Conservation (phyloP, 768 basidiomycete genomes). For the Tricholoma hemisulphureum region DNA sequence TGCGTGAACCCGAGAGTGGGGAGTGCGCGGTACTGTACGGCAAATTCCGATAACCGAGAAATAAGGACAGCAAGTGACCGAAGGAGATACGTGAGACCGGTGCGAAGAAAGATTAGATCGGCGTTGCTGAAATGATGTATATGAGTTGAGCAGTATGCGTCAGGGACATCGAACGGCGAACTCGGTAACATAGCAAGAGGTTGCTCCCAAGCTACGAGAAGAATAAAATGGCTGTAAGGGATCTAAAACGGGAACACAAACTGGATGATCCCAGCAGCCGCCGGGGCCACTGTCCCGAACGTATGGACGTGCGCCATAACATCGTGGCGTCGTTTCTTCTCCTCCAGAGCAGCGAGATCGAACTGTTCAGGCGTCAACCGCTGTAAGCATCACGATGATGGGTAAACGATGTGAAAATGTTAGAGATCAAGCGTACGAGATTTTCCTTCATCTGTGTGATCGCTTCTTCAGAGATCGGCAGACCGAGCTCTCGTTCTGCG, state of each 20-base stretch:
- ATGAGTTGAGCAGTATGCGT: not conserved
- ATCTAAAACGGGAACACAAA: slow-evolving; percentile 31
- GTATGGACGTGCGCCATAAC: slow-evolving; percentile 99
- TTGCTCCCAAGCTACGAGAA: slow-evolving; percentile 78
- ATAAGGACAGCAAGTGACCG: slow-evolving; percentile 89
- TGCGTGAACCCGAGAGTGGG: slow-evolving; percentile 98
- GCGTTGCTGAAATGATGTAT: slow-evolving; percentile 67
- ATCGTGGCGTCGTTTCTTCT: slow-evolving; percentile 97
- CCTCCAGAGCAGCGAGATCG: slow-evolving; percentile 86
- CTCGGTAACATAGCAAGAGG: slow-evolving; percentile 99
- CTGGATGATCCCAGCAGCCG: slow-evolving; percentile 96
- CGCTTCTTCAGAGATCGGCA: slow-evolving; percentile 86
- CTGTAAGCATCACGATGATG: slow-evolving; percentile 35
- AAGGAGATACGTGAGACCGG: slow-evolving; percentile 80
- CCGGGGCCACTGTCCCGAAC: slow-evolving; percentile 89
- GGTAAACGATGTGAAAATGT: slow-evolving; percentile 6
- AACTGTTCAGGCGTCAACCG: slow-evolving; percentile 87
- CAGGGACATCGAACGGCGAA: slow-evolving; percentile 29
- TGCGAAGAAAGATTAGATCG: slow-evolving; percentile 94
- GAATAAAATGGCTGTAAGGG: not conserved
- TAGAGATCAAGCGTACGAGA: slow-evolving; percentile 51
- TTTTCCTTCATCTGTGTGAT: slow-evolving; percentile 94
- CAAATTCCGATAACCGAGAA: slow-evolving; percentile 82
- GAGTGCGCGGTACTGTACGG: slow-evolving; percentile 79
- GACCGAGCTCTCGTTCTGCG: slow-evolving; percentile 93